These are phyloP conservation scores for Hylodesmum podocarpum DNA, from an alignment of 306 rosid species.

Conservation along the genomic window DNA sequence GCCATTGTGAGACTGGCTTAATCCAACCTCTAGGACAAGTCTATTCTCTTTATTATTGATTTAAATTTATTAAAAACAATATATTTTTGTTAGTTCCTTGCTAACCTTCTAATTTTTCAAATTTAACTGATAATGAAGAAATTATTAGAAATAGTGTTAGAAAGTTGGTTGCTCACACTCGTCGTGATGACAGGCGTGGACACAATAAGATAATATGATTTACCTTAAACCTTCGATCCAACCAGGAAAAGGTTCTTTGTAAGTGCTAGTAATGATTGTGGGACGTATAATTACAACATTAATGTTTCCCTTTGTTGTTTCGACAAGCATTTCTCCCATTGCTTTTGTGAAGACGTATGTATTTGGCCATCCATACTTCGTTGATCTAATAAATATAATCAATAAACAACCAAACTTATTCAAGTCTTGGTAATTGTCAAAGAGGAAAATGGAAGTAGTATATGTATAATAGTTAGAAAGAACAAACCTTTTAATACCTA, in stretches of 20 bases:
- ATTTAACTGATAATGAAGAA: too few species aligned
- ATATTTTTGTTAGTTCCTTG: too few species aligned
- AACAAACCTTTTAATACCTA: slow-evolving; percentile 61
- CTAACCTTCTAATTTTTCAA: too few species aligned
- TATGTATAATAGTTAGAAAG: not conserved
- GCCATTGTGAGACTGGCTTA: too few species aligned
- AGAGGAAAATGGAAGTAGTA: not conserved
- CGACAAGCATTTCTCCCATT: slow-evolving; percentile 80
- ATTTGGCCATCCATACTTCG: slow-evolving; percentile 78
- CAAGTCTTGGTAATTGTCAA: not conserved
- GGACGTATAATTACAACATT: slow-evolving; percentile 63
- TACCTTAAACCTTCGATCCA: slow-evolving; percentile 87
- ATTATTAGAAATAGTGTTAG: too few species aligned
- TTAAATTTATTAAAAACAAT: too few species aligned
- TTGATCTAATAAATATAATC: slow-evolving; percentile 46
- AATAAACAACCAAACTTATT: not conserved
- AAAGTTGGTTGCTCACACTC: too few species aligned
- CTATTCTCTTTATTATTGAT: too few species aligned
- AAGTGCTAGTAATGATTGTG: slow-evolving; percentile 67
- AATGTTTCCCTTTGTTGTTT: slow-evolving; percentile 36
- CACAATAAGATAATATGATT: not conserved
- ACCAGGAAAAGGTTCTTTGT: slow-evolving; percentile 83
- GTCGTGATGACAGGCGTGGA: not conserved
- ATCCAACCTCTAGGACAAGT: too few species aligned
- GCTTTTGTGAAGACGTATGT: slow-evolving; percentile 80